phyloP scores from a whole-genome alignment of 345 rosid species.

The Syzygium oleosum region DNA sequence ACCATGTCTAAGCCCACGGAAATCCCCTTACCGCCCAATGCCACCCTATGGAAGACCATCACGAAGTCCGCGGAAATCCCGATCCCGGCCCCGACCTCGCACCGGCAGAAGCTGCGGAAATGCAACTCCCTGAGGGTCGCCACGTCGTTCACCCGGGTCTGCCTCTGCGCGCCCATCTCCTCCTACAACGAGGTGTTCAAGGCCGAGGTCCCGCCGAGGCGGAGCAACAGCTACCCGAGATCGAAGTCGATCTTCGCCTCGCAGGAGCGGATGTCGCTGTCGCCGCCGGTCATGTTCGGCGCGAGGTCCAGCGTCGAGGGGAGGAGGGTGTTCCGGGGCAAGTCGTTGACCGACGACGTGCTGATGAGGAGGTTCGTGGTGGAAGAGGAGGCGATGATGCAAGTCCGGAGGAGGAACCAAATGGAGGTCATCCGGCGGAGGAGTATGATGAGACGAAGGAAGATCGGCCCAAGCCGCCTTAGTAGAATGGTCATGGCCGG shows the following conservation, averaged over 20 bases:
- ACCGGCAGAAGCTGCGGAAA: slow-evolving; percentile 39
- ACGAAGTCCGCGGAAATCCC: slow-evolving; percentile 21
- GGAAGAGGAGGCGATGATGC: slow-evolving; percentile 95
- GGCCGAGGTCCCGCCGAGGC: slow-evolving; percentile 66
- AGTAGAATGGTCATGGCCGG: slow-evolving; percentile 63
- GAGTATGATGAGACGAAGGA: slow-evolving; percentile 47
- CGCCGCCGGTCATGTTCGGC: background rate
- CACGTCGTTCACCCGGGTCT: slow-evolving; percentile 74
- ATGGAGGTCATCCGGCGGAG: slow-evolving; percentile 83
- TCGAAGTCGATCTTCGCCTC: slow-evolving; percentile 31
- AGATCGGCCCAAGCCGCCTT: slow-evolving; percentile 92
- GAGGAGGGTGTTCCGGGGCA: slow-evolving; percentile 73
- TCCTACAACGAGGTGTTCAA: slow-evolving; percentile 80
- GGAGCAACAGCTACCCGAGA: slow-evolving; percentile 86
- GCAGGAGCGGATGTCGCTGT: slow-evolving; percentile 9
- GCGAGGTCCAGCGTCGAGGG: slow-evolving; percentile 54
- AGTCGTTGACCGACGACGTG: slow-evolving; percentile 77
- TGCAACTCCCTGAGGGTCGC: slow-evolving; percentile 75
- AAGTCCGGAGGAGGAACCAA: slow-evolving; percentile 63
- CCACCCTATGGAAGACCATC: slow-evolving; percentile 40
- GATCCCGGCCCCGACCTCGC: slow-evolving; percentile 1
- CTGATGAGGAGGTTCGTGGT: slow-evolving; percentile 89
- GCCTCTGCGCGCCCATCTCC: slow-evolving; percentile 84
- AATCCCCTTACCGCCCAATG: slow-evolving; percentile 14
- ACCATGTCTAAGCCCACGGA: slow-evolving; percentile 33